Evolutionary conservation across 257 asterid genomes (phyloP).

Genomic region (Hygrophila difformis): DNA sequence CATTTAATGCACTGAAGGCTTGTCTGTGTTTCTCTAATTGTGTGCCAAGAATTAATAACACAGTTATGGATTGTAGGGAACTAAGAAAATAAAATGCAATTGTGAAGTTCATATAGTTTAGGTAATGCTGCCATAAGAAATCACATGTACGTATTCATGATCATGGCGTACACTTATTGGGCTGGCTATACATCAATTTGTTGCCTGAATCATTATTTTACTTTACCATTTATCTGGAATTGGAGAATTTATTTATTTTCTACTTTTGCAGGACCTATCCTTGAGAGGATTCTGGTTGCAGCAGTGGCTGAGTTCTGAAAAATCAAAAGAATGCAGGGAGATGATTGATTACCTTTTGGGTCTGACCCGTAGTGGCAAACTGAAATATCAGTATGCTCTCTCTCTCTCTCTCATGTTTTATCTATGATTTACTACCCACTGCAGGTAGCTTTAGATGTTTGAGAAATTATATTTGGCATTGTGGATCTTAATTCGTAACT

Average conservation of each 20-base stretch:
- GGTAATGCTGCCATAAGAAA: neutral
- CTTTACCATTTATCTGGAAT: neutral
- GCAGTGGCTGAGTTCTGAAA: constrained; percentile 68
- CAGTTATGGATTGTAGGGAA: neutral
- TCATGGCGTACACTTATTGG: neutral
- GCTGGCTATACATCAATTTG: too few species aligned
- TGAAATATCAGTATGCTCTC: constrained; percentile 63
- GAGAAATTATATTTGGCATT: too few species aligned
- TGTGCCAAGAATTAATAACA: too few species aligned
- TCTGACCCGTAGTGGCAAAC: constrained; percentile 55
- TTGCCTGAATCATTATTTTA: neutral
- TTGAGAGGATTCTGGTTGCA: constrained; percentile 97
- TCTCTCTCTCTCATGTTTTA: neutral
- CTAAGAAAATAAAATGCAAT: neutral
- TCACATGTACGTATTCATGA: too few species aligned
- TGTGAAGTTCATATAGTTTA: neutral
- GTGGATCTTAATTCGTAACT: too few species aligned
- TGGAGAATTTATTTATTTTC: neutral
- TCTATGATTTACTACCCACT: too few species aligned
- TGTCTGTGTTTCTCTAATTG: neutral
- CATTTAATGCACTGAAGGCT: neutral
- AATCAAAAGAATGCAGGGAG: constrained; percentile 54
- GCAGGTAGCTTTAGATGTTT: too few species aligned
- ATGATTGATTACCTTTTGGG: constrained; percentile 69
- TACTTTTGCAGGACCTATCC: constrained; percentile 58